Conservation (phyloP, 441 rosid genomes). For the Kokia cookei region DNA sequence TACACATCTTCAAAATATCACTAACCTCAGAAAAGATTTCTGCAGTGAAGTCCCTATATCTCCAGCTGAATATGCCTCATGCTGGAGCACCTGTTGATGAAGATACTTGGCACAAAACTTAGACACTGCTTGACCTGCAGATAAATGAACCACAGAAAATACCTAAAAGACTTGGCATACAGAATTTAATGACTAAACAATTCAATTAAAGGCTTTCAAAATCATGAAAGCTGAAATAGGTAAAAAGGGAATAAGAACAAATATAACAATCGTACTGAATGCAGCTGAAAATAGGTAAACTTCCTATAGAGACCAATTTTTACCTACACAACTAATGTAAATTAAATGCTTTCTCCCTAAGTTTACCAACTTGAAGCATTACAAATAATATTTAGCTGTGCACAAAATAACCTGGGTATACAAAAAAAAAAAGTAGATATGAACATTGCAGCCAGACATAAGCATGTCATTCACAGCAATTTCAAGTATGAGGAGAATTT, state of each 20-base stretch:
- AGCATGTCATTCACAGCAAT: background rate
- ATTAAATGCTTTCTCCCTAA: background rate
- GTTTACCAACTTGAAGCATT: background rate
- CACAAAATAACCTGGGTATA: background rate
- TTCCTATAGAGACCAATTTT: background rate
- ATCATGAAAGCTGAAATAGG: background rate
- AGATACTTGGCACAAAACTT: conserved; percentile 69
- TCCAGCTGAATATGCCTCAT: conserved; percentile 53
- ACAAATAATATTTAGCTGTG: background rate
- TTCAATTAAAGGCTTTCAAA: background rate
- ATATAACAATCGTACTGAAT: background rate
- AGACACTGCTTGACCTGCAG: conserved; percentile 57
- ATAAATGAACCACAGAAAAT: background rate
- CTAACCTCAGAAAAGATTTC: conserved; percentile 52
- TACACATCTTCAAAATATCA: background rate
- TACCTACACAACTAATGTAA: background rate
- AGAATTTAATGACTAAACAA: background rate
- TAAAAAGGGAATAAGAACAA: background rate
- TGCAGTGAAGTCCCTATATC: conserved; percentile 44
- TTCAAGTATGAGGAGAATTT: background rate
- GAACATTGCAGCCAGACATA: background rate
- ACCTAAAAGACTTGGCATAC: background rate
- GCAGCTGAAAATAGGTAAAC: background rate
- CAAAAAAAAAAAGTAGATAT: background rate
- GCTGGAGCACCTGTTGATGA: conserved; percentile 51